Percentiles rank a stretch among this genome's conserved stretches.
These are phyloP conservation scores for Takashimella koratensis DNA, from an alignment of 1,284 basidiomycete species.

Conservation along the genomic window DNA sequence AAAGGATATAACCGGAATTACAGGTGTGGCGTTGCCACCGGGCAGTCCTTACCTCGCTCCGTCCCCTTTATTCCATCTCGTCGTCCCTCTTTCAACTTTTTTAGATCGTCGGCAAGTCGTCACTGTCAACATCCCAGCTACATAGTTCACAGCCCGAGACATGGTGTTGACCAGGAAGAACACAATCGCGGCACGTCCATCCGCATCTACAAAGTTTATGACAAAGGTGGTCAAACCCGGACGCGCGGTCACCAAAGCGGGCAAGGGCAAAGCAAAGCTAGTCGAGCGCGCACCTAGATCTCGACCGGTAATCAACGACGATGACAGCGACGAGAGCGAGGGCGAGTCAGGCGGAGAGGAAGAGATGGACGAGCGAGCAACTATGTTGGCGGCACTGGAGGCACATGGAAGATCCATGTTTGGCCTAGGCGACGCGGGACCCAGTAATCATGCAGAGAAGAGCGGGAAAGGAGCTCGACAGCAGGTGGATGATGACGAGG, in stretches of 20 bases:
- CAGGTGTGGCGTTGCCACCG: not conserved
- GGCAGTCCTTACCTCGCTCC: too few species aligned
- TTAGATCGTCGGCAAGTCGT: too few species aligned
- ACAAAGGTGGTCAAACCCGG: not conserved
- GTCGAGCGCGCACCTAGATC: too few species aligned
- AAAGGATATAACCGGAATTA: not conserved
- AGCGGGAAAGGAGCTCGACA: conserved; percentile 13
- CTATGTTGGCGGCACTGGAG: conserved; percentile 46
- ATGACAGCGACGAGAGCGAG: conserved; percentile 1
- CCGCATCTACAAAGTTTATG: too few species aligned
- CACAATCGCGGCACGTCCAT: too few species aligned
- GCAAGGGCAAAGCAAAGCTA: not conserved
- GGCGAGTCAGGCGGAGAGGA: conserved; percentile 15
- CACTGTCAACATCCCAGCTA: too few species aligned
- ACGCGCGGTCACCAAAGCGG: not conserved
- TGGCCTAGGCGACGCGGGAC: conserved; percentile 19
- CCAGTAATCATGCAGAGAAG: conserved; percentile 8
- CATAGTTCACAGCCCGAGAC: too few species aligned
- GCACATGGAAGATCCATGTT: conserved; percentile 45
- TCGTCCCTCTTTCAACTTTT: too few species aligned
- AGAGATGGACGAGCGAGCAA: conserved; percentile 20
- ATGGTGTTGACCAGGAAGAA: too few species aligned
- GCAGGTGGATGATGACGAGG: conserved; percentile 15
- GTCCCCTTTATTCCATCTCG: too few species aligned
- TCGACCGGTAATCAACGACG: not conserved